These are phyloP conservation scores for Solanum chmielewskii DNA, from an alignment of 257 asterid species.

Conservation along the genomic window DNA sequence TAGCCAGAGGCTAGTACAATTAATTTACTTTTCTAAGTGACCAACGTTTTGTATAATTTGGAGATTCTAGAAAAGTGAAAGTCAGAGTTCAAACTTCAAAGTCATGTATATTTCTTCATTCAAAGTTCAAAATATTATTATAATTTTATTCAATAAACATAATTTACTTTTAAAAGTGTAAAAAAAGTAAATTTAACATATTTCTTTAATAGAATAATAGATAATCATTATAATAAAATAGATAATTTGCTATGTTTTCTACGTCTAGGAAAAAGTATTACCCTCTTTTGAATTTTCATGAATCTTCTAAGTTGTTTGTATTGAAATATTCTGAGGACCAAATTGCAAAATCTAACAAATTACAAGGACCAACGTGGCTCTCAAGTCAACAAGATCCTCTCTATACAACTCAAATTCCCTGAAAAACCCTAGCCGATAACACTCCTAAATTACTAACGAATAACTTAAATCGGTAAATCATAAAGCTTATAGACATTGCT, in stretches of 20 bases:
- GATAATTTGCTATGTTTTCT: background rate
- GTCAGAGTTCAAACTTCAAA: background rate
- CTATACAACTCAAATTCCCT: background rate
- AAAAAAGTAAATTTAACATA: background rate
- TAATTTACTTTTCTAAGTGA: too few relatives aligned
- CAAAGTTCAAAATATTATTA: background rate
- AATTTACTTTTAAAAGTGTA: background rate
- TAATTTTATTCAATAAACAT: background rate
- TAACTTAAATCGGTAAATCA: background rate
- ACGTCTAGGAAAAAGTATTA: background rate
- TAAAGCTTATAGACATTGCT: background rate
- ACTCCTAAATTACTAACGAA: background rate
- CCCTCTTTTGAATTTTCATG: background rate
- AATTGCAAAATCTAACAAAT: background rate
- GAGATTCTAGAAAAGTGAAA: background rate
- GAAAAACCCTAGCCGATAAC: background rate
- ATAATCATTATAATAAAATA: background rate
- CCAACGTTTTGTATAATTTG: background rate
- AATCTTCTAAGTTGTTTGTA: background rate
- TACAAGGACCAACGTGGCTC: background rate
- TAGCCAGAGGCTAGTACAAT: too few relatives aligned
- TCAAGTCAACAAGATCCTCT: background rate
- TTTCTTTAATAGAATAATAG: background rate
- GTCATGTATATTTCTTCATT: background rate
- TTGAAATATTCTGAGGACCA: background rate